These are phyloP conservation scores for Amaranthus cruentus DNA, from an alignment of 148 eudicot genomes.

Conservation along the genomic window DNA sequence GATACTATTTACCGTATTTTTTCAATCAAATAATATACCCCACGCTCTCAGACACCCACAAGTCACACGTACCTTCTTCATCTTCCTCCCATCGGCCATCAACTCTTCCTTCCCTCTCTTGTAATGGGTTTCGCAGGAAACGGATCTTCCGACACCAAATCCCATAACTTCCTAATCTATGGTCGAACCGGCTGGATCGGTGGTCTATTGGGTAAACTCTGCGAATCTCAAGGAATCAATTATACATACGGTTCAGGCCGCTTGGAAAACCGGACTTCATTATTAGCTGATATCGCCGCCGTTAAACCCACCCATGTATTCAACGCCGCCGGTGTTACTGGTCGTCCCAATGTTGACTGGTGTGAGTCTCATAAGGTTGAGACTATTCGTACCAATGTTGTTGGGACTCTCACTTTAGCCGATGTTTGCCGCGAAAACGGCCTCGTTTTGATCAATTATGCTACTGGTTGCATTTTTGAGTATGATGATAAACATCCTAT, in stretches of 20 bases:
- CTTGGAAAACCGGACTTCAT: conserved; percentile 51
- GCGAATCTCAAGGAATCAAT: conserved; percentile 50
- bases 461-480: conserved; percentile 86
- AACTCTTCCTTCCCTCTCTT: not conserved
- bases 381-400: conserved; percentile 74
- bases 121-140: conserved; percentile 27
- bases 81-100: too few relatives aligned
- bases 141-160: conserved; percentile 26
- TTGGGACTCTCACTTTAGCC: conserved; percentile 70
- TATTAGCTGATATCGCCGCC: conserved; percentile 45
- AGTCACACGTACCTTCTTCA: too few relatives aligned
- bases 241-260: conserved; percentile 68
- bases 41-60: too few relatives aligned
- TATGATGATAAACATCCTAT: conserved; percentile 55
- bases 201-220: conserved; percentile 66
- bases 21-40: too few relatives aligned
- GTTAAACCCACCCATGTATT: conserved; percentile 68
- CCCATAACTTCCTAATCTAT: conserved; percentile 68
- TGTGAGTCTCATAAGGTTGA: conserved; percentile 79
- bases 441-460: conserved; percentile 53
- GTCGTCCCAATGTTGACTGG: conserved; percentile 86
- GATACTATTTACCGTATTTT: too few relatives aligned
- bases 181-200: conserved; percentile 94
- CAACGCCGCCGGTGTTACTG: conserved; percentile 90
- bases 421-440: conserved; percentile 63